phyloP scores from a whole-genome alignment of 192 early-diverging fungal genomes.

The Phlyctochytrium bullatum region DNA sequence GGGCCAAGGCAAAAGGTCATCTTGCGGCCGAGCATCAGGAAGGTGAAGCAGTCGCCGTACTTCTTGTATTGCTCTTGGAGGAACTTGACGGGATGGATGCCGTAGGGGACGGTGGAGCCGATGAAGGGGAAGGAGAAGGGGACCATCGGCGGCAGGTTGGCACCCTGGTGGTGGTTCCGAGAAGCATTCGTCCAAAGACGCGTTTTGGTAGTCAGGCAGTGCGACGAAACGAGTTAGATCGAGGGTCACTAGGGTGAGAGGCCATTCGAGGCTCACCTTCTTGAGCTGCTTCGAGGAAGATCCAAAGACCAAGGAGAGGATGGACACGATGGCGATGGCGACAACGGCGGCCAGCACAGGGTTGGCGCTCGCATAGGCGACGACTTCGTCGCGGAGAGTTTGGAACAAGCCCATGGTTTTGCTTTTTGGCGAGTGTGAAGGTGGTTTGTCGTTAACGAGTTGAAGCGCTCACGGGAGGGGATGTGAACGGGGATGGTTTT shows the following conservation, averaged over 20 bases:
- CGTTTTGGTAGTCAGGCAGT: slow-evolving; percentile 12
- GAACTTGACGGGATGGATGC: slow-evolving; percentile 86
- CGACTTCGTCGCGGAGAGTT: slow-evolving; percentile 7
- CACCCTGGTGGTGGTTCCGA: background rate
- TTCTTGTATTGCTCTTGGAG: slow-evolving; percentile 75
- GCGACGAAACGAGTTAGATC: background rate
- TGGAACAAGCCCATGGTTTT: slow-evolving; percentile 9
- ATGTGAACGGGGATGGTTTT: too few species aligned
- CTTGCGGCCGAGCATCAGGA: slow-evolving; percentile 85
- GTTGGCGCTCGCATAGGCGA: slow-evolving; percentile 3
- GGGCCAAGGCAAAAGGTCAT: slow-evolving; percentile 86
- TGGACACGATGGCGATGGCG: slow-evolving; percentile 13
- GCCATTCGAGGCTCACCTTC: background rate
- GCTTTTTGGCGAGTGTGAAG: background rate
- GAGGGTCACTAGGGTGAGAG: background rate
- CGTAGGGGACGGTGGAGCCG: slow-evolving; percentile 83
- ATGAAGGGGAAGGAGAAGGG: slow-evolving; percentile 80
- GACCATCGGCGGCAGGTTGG: slow-evolving; percentile 42
- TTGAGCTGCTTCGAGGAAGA: slow-evolving; percentile 1
- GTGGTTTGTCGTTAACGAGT: background rate
- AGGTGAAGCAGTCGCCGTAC: slow-evolving; percentile 91
- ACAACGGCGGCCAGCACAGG: slow-evolving; percentile 11
- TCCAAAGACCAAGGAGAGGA: slow-evolving; percentile 14
- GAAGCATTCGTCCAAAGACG: background rate
- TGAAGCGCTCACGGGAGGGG: too few species aligned